Evolutionary conservation across 140 eudicot species (phyloP).

Genomic region (Cichorium intybus): DNA sequence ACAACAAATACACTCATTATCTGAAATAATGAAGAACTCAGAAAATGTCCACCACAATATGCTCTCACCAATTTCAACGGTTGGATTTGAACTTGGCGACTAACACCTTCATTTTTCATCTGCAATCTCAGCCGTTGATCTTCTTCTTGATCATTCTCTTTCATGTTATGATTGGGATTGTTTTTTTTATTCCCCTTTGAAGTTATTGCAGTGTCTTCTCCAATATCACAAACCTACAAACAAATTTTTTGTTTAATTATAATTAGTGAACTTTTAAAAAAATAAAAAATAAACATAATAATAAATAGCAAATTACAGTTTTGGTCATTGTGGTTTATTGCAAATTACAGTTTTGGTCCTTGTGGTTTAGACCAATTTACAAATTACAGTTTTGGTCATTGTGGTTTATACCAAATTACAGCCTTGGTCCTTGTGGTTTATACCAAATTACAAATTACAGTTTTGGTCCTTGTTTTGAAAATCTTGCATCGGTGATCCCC

Average conservation of each 20-base stretch:
- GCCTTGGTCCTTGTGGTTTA: too few species aligned
- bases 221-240: slow-evolving; percentile 36
- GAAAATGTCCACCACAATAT: slow-evolving; percentile 10
- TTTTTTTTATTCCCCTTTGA: too few species aligned
- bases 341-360: too few species aligned
- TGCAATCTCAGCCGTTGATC: slow-evolving; percentile 13
- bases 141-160: slow-evolving; percentile 13
- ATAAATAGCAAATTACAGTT: background rate
- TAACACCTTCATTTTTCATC: slow-evolving; percentile 13
- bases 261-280: too few species aligned
- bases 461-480: too few species aligned
- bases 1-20: slow-evolving; percentile 31
- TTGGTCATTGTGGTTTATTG: too few species aligned
- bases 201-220: slow-evolving; percentile 7
- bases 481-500: too few species aligned
- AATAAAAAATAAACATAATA: too few species aligned
- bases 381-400: too few species aligned
- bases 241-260: background rate
- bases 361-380: too few species aligned
- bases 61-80: slow-evolving; percentile 18
- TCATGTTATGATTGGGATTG: background rate
- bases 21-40: slow-evolving; percentile 24
- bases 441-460: too few species aligned
- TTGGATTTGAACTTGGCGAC: background rate
- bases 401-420: too few species aligned